These are phyloP conservation scores for fission yeast (Schizosaccharomyces pombe) DNA, from an alignment of 805 yeast species.

Conservation along the genomic window DNA sequence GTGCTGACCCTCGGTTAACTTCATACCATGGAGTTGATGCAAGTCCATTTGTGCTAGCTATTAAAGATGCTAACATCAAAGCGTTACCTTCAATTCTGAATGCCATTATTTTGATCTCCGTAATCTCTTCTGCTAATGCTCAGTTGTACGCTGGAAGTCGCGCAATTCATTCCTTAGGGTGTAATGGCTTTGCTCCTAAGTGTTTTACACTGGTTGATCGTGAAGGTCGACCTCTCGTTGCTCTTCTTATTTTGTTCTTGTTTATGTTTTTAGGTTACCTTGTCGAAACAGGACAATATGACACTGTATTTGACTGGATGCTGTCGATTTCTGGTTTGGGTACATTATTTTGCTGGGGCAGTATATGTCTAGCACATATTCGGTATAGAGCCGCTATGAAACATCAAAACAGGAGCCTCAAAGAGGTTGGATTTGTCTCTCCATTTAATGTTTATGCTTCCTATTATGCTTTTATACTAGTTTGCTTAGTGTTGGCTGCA, in stretches of 20 bases:
- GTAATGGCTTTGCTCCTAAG: conserved; percentile 39
- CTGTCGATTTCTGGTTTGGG: conserved; percentile 54
- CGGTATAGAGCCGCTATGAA: conserved; percentile 41
- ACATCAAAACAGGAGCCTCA: conserved; percentile 39
- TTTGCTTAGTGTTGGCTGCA: conserved; percentile 37
- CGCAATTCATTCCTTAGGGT: conserved; percentile 43
- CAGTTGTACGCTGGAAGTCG: conserved; percentile 50
- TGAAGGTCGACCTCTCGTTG: conserved; percentile 56
- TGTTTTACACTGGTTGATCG: conserved; percentile 47
- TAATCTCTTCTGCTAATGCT: conserved; percentile 54
- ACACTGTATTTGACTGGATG: conserved; percentile 42
- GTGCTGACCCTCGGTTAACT: conserved; percentile 25
- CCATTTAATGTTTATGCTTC: conserved; percentile 52
- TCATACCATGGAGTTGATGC: conserved; percentile 28
- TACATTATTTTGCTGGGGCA: conserved; percentile 61
- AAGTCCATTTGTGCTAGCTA: conserved; percentile 56
- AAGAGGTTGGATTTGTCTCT: conserved; percentile 39
- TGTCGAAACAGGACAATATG: background rate
- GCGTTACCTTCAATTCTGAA: conserved; percentile 55
- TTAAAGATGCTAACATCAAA: conserved; percentile 37
- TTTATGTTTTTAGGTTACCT: conserved; percentile 20
- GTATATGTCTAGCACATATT: conserved; percentile 43
- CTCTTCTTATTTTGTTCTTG: conserved; percentile 23
- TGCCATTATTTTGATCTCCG: conserved; percentile 44
- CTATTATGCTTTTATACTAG: conserved; percentile 32